Conservation (phyloP, 2,329 filamentous ascomycete genomes). For the Talaromyces sp. region DNA sequence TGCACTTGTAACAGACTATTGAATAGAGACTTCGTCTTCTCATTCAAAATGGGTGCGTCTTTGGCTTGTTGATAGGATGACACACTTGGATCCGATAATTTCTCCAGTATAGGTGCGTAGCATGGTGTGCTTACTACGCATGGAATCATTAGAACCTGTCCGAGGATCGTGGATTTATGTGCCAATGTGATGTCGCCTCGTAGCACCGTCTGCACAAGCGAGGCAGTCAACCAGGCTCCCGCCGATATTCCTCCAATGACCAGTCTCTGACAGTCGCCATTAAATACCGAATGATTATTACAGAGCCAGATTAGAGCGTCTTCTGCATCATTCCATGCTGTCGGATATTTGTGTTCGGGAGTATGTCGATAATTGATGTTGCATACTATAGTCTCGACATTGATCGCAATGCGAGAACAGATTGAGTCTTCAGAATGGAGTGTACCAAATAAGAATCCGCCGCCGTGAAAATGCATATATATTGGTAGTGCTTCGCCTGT, state of each 20-base stretch:
- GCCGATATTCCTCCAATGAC: not conserved
- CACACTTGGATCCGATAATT: not conserved
- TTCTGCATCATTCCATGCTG: conserved; percentile 1
- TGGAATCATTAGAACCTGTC: conserved; percentile 8
- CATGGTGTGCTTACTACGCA: not conserved
- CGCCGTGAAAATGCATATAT: not conserved
- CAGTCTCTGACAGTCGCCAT: not conserved
- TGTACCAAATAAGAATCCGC: not conserved
- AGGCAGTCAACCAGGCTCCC: not conserved
- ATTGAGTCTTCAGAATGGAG: not conserved
- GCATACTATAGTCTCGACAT: not conserved
- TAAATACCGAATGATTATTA: not conserved
- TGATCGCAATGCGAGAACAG: not conserved
- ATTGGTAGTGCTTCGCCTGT: not conserved
- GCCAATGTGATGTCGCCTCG: not conserved
- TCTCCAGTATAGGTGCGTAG: not conserved
- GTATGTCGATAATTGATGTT: conserved; percentile 5
- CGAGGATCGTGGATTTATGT: not conserved
- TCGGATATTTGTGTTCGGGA: not conserved
- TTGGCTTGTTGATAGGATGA: not conserved
- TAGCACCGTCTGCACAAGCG: not conserved
- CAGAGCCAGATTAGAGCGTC: not conserved
- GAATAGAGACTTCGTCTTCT: not conserved
- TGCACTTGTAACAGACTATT: not conserved
- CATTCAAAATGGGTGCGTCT: not conserved